These are phyloP conservation scores for Casuarina cunninghamiana DNA, from an alignment of 306 rosid genomes.

Conservation along the genomic window DNA sequence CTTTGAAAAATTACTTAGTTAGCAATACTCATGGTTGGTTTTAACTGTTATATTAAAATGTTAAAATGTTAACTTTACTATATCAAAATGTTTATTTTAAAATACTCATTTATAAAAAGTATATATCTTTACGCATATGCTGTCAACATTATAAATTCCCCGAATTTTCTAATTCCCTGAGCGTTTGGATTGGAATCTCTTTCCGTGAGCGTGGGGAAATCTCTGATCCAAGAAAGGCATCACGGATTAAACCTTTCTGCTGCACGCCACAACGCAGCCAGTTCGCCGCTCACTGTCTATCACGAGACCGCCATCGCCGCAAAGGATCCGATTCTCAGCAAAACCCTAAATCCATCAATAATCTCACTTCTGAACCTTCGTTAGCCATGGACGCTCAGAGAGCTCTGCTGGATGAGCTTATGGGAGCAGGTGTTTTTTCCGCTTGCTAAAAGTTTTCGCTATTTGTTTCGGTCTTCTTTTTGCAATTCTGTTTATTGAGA, in stretches of 20 bases:
- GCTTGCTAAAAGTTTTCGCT: neutral
- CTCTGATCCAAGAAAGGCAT: neutral
- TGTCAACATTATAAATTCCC: no score
- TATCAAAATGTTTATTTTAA: no score
- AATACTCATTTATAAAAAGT: no score
- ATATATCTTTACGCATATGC: no score
- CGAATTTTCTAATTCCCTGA: no score
- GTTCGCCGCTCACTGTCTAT: neutral
- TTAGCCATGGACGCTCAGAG: conserved; percentile 92
- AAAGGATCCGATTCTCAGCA: neutral
- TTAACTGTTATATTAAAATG: no score
- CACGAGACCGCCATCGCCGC: neutral
- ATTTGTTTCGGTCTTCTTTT: neutral
- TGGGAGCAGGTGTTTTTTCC: conserved; percentile 74
- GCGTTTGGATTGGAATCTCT: no score
- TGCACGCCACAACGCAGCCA: neutral
- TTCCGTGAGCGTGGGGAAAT: neutral
- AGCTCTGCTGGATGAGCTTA: conserved; percentile 97
- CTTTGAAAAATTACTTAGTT: no score
- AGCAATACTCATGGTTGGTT: no score
- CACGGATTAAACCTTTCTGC: neutral
- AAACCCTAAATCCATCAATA: neutral
- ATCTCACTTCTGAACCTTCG: conserved; percentile 4
- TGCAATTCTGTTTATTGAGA: neutral
- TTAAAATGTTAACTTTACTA: no score